These are phyloP conservation scores for Phytophthora podocarpi DNA, from an alignment of 352 stramenopile genomes.

Conservation along the genomic window DNA sequence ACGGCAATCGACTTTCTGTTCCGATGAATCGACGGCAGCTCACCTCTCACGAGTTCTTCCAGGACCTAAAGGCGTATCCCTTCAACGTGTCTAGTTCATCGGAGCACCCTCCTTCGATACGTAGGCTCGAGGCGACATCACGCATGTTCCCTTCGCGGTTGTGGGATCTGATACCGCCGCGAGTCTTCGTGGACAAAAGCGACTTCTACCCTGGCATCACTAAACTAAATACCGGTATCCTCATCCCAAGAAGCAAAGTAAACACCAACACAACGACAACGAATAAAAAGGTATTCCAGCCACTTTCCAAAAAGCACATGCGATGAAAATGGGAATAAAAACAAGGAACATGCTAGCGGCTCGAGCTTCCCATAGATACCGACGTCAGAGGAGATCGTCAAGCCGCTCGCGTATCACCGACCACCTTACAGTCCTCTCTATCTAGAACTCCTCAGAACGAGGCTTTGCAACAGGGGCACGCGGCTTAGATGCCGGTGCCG, in stretches of 20 bases:
- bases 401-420: constrained; percentile 29
- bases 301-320: constrained; percentile 31
- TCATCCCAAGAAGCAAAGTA: neutral
- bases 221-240: too few relatives aligned
- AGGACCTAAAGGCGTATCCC: too few relatives aligned
- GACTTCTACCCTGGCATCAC: too few relatives aligned
- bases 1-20: too few relatives aligned
- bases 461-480: constrained; percentile 25
- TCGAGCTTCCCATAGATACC: constrained; percentile 46
- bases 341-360: constrained; percentile 30
- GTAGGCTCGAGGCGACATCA: too few relatives aligned
- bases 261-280: constrained; percentile 2
- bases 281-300: constrained; percentile 21
- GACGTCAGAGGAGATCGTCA: constrained; percentile 42
- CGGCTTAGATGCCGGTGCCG: constrained; percentile 27
- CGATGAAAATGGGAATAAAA: constrained; percentile 38
- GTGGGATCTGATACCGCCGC: too few relatives aligned
- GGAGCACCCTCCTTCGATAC: too few relatives aligned
- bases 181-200: too few relatives aligned
- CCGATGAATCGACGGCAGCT: too few relatives aligned
- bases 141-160: too few relatives aligned
- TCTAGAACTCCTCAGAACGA: constrained; percentile 53
- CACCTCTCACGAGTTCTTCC: too few relatives aligned
- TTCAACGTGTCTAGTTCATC: too few relatives aligned
- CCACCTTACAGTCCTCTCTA: constrained; percentile 33